Evolutionary conservation across 225 moss, liverwort and hornwort species (phyloP), one percentile per base, ranked within the genome.

Genomic region (Sphagnum contortum): DNA sequence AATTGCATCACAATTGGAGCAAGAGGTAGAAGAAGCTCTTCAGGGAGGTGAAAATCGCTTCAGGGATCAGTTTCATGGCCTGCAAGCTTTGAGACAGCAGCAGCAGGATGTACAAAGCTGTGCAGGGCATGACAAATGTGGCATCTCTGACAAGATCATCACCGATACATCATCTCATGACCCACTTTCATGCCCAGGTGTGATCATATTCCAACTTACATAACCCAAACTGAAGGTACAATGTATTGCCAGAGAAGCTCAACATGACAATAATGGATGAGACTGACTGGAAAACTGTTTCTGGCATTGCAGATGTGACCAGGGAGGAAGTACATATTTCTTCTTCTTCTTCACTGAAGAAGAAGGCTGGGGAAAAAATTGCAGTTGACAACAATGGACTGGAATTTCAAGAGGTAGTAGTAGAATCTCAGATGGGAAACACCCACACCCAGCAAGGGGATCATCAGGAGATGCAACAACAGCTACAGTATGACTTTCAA

Each of bases 101-200:
- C 29, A 29, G 29, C 29, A 29, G 29, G 29, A 1, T 29, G 29
- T 29, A 29, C 29, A 29, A 75, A 77, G 60, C 69, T 66, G 70
- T 66, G 73, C 80, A 55, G 70, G 71, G 51, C 84, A 73, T 62
- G 77, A 75, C 57, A 80, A 77, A 49, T 80, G 29, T 29, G 29
- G 29, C 29, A 29, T 29, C 29, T 29, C 29, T 29, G 29, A 29
- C 29, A 29, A 29, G 29, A 29, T 29, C 29, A 29, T 29, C 29
- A 29, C 29, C 29, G 1, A 29, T 29, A 29, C 29, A 29, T 29
- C 29, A 29, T 29, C 29, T 29, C 29, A 29, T 29, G 29, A 81
- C 71, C 75, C 84, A 61, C 78, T 81, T 67, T 85, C 84, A 11
- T 81, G 81, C 81, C 84, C 84, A 85, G 84, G 84, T 85, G 71